Base-by-base conservation (phyloP, 2,329 filamentous ascomycete genomes). In the Nakataea oryzae region DNA sequence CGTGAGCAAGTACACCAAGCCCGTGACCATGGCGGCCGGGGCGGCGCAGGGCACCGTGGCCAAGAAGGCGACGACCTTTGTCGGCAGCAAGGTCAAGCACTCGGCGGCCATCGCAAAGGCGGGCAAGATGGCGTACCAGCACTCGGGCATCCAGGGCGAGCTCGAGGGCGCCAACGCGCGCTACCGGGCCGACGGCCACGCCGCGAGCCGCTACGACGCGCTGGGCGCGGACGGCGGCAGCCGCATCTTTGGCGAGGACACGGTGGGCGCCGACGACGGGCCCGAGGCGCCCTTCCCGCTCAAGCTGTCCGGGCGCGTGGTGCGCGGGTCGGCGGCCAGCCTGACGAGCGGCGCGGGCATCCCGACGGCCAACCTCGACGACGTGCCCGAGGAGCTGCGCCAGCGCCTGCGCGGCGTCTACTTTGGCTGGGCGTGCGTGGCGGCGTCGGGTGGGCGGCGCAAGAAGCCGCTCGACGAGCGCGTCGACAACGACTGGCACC, bases 351-450 rank as follows among this genome's bases (percentile, higher is more conserved):
- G 41, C 41, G 41, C 41, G 17, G 79, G 78, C 0, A 73, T 80
- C 2, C 82, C 84, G 0, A 84, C 81, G 0, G 80, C 84, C 0
- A 85, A 81, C 63, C 70, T 89, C 2, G 67, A 68, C 0, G 78
- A 76, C 12, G 74, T 87, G 0, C 75, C 82, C 0, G 79, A 81
- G 29, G 76, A 82, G 41, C 70, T 87, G 54, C 74, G 78, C 27
- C 73, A 81, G 64, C 78, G 81, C 3, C 75, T 89, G 59, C 73
- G 76, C 14, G 87, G 87, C 0, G 78, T 86, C 8, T 90, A 86
- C 67, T 84, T 87, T 54, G 86, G 84, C 3, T 90, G 87, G 86
- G 81, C 80, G 0, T 73, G 79, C 0, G 67, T 84, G 2, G 72
- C 75, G 56, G 72, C 75, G 58, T 58, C 14, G 58, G 62, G 26